Percentiles rank a stretch among this genome's conserved stretches.
Evolutionary conservation across 169 alveolate species (phyloP).

Genomic region (Babesia sp.): DNA sequence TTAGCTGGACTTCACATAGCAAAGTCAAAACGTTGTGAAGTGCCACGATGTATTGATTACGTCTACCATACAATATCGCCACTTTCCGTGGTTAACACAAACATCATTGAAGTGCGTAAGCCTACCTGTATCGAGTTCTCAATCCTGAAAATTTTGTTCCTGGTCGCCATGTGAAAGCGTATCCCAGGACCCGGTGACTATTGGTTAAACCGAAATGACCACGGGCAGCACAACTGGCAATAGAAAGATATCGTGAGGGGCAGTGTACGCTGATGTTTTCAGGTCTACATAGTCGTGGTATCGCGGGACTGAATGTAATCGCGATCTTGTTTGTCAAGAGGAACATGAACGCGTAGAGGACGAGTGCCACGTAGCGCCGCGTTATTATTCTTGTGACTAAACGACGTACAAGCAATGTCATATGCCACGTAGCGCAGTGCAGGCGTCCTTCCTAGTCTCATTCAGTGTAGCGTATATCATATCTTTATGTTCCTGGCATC

Average conservation of each 20-base stretch:
- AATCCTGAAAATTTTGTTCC: too few relatives aligned
- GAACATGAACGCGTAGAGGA: constrained; percentile 15
- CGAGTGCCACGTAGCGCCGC: neutral
- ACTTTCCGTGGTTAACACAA: too few relatives aligned
- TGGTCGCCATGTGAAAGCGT: neutral
- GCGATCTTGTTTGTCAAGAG: neutral
- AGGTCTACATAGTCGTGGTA: neutral
- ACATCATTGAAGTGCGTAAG: too few relatives aligned
- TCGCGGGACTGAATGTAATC: neutral
- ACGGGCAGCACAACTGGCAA: neutral
- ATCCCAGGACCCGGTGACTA: neutral
- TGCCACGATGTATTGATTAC: too few relatives aligned
- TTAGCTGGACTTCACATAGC: too few relatives aligned
- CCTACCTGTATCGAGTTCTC: too few relatives aligned
- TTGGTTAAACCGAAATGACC: neutral
- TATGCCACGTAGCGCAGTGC: neutral
- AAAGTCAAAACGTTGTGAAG: too few relatives aligned
- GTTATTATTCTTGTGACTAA: neutral
- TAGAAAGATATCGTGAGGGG: neutral
- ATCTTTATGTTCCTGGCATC: neutral
- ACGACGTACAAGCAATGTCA: neutral
- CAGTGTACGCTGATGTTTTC: neutral
- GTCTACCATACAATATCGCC: too few relatives aligned
- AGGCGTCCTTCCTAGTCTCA: neutral
- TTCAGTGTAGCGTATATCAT: neutral